These are phyloP conservation scores for Coffea eugenioides DNA, from an alignment of 257 asterid species.

Conservation along the genomic window DNA sequence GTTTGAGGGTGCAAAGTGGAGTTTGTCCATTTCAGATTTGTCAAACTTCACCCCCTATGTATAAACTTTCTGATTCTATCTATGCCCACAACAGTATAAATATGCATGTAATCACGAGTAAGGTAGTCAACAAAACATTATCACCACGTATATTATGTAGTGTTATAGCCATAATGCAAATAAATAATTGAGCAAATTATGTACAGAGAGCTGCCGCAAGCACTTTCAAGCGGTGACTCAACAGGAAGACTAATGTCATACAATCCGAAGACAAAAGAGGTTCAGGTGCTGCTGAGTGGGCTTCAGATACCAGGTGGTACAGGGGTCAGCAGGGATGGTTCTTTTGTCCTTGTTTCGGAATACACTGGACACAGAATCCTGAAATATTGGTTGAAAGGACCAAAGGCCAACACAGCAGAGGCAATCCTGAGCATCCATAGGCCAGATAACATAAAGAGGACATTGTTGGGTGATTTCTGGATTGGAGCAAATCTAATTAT, in stretches of 20 bases:
- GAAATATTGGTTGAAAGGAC: constrained; percentile 9
- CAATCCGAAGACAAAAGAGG: constrained; percentile 3
- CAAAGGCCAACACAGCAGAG: background rate
- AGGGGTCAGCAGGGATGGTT: constrained; percentile 2
- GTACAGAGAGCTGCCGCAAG: background rate
- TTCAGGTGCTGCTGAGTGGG: background rate
- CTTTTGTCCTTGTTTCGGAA: constrained; percentile 2
- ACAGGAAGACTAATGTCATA: constrained; percentile 16
- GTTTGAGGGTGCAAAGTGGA: too few species aligned
- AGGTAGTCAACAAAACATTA: too few species aligned
- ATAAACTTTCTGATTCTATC: too few species aligned
- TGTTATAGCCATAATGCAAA: background rate
- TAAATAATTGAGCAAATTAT: background rate
- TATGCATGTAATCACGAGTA: too few species aligned
- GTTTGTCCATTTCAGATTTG: too few species aligned
- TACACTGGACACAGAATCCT: background rate
- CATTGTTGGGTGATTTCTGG: background rate
- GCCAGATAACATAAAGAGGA: background rate
- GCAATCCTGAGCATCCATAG: background rate
- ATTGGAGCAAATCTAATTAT: background rate
- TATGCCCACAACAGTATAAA: too few species aligned
- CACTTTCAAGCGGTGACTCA: background rate
- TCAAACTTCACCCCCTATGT: too few species aligned
- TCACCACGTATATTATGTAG: too few species aligned
- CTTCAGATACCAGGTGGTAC: background rate